Percentiles rank a stretch among this genome's conserved stretches.
These are phyloP conservation scores for Podaxis rugospora DNA, from an alignment of 768 basidiomycete genomes.

Conservation along the genomic window DNA sequence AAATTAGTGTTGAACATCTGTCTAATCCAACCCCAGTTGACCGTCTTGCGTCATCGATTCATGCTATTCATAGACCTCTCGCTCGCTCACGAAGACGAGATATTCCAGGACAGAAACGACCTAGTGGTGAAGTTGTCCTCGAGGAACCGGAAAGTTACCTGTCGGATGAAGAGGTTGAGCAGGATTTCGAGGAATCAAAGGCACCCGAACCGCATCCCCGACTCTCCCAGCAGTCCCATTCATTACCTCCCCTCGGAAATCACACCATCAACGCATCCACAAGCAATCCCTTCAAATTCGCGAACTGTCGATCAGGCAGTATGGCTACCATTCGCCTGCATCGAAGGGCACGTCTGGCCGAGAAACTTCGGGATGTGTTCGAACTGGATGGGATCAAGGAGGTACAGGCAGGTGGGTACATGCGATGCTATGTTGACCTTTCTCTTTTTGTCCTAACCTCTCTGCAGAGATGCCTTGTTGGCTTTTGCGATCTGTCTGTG, in stretches of 20 bases:
- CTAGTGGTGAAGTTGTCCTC: slow-evolving; percentile 25
- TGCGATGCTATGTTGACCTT: background rate
- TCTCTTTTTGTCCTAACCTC: slow-evolving; percentile 5
- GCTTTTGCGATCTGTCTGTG: slow-evolving; percentile 84
- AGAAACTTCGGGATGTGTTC: slow-evolving; percentile 88
- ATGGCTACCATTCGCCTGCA: slow-evolving; percentile 69
- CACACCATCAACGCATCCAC: background rate
- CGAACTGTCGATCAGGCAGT: slow-evolving; percentile 49
- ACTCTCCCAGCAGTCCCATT: slow-evolving; percentile 10
- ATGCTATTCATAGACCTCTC: slow-evolving; percentile 80
- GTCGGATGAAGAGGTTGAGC: slow-evolving; percentile 49
- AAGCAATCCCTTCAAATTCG: slow-evolving; percentile 19
- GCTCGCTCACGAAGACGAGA: slow-evolving; percentile 55
- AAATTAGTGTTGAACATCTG: background rate
- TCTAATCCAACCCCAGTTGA: slow-evolving; percentile 25
- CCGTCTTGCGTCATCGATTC: slow-evolving; percentile 78
- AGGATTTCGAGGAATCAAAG: slow-evolving; percentile 49
- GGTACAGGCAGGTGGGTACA: slow-evolving; percentile 69
- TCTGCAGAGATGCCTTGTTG: slow-evolving; percentile 86
- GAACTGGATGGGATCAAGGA: slow-evolving; percentile 77
- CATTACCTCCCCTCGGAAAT: slow-evolving; percentile 9
- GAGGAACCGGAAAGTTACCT: slow-evolving; percentile 26
- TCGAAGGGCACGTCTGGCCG: slow-evolving; percentile 70
- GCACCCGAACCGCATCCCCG: slow-evolving; percentile 35
- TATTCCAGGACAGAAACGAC: slow-evolving; percentile 20